Evolutionary conservation across 768 basidiomycete genomes (phyloP).

Genomic region (Boletus subparvulus): DNA sequence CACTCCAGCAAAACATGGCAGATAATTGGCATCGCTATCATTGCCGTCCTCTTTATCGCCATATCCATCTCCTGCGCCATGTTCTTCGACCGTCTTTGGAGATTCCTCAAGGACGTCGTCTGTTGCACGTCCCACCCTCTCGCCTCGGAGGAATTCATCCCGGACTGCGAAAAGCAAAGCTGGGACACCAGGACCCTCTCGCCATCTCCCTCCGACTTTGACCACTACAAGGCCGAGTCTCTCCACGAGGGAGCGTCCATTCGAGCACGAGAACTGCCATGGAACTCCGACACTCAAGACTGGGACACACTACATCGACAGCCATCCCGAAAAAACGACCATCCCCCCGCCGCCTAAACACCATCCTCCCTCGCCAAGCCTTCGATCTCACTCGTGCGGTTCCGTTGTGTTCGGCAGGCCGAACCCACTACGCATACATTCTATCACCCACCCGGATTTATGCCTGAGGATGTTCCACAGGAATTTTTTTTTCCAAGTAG

Average conservation of each 20-base stretch:
- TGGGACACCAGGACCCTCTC: conserved; percentile 44
- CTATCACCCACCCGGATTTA: not conserved
- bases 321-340: conserved; percentile 19
- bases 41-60: conserved; percentile 59
- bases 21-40: conserved; percentile 64
- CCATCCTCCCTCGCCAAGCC: not conserved
- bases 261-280: conserved; percentile 26
- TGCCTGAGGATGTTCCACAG: not conserved
- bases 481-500: conserved; percentile 48
- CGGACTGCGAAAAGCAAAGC: conserved; percentile 60
- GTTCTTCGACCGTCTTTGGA: conserved; percentile 73
- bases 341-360: conserved; percentile 3
- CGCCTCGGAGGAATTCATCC: conserved; percentile 55
- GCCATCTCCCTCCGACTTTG: conserved; percentile 1
- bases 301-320: conserved; percentile 21
- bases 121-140: conserved; percentile 36
- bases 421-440: conserved; percentile 6
- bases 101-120: conserved; percentile 53
- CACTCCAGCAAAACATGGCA: conserved; percentile 59
- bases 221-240: not conserved
- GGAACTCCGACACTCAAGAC: conserved; percentile 17
- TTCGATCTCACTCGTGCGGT: not conserved
- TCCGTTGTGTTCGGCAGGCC: conserved; percentile 14
- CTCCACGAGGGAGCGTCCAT: not conserved
- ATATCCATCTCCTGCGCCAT: conserved; percentile 54